These are phyloP conservation scores for Escovopsis weberi DNA, from an alignment of 2,329 filamentous ascomycete species.

Conservation along the genomic window DNA sequence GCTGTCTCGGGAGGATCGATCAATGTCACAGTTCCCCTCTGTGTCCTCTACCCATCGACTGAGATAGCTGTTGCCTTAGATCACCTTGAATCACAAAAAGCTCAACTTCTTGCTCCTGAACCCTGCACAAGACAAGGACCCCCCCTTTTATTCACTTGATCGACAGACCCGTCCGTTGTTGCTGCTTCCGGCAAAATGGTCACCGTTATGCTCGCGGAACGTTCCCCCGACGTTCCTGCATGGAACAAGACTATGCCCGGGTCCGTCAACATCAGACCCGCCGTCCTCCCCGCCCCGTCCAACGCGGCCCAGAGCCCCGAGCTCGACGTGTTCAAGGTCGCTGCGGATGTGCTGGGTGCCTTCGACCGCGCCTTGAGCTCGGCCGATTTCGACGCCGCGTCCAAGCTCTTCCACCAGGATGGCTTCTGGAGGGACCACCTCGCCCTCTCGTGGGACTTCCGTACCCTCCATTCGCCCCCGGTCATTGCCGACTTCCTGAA, in stretches of 20 bases:
- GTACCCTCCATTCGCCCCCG: conserved; percentile 30
- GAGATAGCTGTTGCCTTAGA: too few species aligned
- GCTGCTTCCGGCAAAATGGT: too few species aligned
- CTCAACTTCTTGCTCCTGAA: too few species aligned
- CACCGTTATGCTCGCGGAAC: too few species aligned
- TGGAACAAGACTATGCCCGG: conserved; percentile 22
- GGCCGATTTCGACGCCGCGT: conserved; percentile 19
- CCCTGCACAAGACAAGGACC: too few species aligned
- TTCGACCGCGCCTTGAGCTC: conserved; percentile 27
- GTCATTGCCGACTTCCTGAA: conserved; percentile 26
- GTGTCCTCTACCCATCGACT: too few species aligned
- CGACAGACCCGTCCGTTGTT: too few species aligned
- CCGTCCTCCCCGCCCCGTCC: conserved; percentile 24
- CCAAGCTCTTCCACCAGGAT: conserved; percentile 26
- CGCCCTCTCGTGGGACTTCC: conserved; percentile 40
- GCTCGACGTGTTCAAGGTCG: conserved; percentile 23
- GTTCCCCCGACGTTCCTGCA: not conserved
- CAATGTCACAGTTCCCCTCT: too few species aligned
- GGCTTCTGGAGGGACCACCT: conserved; percentile 47
- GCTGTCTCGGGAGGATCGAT: too few species aligned
- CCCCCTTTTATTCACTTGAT: too few species aligned
- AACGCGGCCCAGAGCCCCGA: conserved; percentile 8
- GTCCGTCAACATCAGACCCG: conserved; percentile 37
- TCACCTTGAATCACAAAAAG: too few species aligned
- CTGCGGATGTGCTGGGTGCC: conserved; percentile 19